These are phyloP conservation scores for Gaertneriomyces semiglobifer DNA, from an alignment of 192 early-diverging fungal genomes.

Conservation along the genomic window DNA sequence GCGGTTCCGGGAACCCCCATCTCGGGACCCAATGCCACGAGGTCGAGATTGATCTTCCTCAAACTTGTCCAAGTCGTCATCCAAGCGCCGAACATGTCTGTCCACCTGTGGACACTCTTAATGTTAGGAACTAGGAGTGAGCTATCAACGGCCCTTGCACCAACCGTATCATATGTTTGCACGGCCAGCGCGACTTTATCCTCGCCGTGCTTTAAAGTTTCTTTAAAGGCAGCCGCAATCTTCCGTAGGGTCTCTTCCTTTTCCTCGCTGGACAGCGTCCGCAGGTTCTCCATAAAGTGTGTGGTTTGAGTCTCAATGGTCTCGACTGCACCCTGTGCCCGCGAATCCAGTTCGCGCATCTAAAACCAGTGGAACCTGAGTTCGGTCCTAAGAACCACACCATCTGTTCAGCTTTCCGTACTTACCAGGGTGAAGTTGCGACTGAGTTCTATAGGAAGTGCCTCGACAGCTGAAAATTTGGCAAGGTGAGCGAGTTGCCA, in stretches of 20 bases:
- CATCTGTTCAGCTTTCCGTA: background rate
- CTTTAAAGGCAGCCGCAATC: constrained; percentile 60
- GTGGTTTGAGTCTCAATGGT: constrained; percentile 63
- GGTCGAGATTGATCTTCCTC: constrained; percentile 72
- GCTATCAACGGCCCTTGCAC: background rate
- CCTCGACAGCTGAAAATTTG: constrained; percentile 30
- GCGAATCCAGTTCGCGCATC: constrained; percentile 90
- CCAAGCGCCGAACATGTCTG: constrained; percentile 80
- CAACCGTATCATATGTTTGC: constrained; percentile 88
- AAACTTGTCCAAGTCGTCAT: constrained; percentile 87
- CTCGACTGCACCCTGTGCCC: constrained; percentile 71
- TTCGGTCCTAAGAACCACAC: background rate
- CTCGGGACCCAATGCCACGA: no score
- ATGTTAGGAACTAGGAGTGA: background rate
- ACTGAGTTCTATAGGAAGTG: constrained; percentile 47
- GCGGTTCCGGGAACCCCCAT: no score
- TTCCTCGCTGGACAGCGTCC: constrained; percentile 46
- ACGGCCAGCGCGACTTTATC: constrained; percentile 92
- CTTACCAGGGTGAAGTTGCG: constrained; percentile 78
- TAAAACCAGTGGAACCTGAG: constrained; percentile 6
- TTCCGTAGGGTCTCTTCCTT: constrained; percentile 51
- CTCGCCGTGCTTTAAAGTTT: constrained; percentile 80
- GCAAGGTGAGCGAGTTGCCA: background rate
- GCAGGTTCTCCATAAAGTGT: constrained; percentile 67
- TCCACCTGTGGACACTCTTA: constrained; percentile 59